phyloP scores from a whole-genome alignment of 805 yeast genomes.

The Debaryomyces maramus region DNA sequence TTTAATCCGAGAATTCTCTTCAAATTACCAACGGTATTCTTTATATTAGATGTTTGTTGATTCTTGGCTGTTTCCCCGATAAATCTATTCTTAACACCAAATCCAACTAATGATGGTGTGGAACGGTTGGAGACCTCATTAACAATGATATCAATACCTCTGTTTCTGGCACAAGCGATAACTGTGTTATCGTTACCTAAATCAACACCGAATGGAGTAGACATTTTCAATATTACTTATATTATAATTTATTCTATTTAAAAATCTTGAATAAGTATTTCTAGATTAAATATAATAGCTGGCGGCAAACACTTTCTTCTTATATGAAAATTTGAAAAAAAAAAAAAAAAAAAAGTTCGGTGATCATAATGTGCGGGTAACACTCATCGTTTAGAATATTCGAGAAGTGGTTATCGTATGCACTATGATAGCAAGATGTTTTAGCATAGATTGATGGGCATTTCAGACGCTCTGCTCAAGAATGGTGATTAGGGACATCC shows the following conservation, averaged over 20 bases:
- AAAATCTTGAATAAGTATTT: no score
- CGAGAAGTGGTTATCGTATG: constrained; percentile 7
- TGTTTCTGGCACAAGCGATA: constrained; percentile 92
- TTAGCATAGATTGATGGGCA: neutral
- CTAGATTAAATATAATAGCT: no score
- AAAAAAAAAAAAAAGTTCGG: neutral
- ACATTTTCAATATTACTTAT: constrained; percentile 48
- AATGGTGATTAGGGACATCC: constrained; percentile 74
- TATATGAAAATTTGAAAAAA: neutral
- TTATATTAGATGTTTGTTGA: constrained; percentile 93
- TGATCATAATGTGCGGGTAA: constrained; percentile 10
- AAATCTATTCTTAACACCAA: constrained; percentile 83
- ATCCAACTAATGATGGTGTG: constrained; percentile 90
- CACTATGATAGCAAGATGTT: no score
- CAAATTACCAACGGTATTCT: constrained; percentile 93
- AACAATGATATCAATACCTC: constrained; percentile 97
- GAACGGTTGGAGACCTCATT: constrained; percentile 98
- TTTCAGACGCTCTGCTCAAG: constrained; percentile 34
- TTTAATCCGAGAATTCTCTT: constrained; percentile 88
- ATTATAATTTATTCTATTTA: constrained; percentile 5
- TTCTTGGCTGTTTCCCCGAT: constrained; percentile 96
- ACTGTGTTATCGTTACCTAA: constrained; percentile 94
- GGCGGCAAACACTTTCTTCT: constrained; percentile 11
- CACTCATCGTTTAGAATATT: constrained; percentile 7
- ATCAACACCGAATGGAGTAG: constrained; percentile 96